Evolutionary conservation across 2,329 filamentous ascomycete species (phyloP), one percentile per base, ranked within the genome.

Genomic region (Parascedosporium putredinis): DNA sequence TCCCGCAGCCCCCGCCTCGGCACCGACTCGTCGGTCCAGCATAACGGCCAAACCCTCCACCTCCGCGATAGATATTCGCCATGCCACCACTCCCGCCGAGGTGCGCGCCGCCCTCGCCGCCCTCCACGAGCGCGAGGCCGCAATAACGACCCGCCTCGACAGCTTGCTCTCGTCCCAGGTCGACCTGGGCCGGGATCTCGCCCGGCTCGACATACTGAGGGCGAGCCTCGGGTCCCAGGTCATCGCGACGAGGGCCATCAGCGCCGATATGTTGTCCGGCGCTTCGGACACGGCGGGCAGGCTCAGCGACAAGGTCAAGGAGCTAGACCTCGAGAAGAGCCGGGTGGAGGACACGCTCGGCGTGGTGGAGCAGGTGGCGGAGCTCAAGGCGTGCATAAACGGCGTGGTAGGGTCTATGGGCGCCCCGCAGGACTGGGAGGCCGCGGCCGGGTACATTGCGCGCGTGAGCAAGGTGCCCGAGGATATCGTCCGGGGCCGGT

Each of bases 381-480:
- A 98, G 73, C 83, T 98, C 56, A 97, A 97, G 69, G 87, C 93
- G 7, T 98, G 93, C 63, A 88, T 97, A 31, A 81, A 96, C 53
- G 93, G 93, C 40, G 90, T 97, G 9, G 83, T 91, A 23, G 93
- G 90, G 16, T 94, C 87, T 52, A 98, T 98, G 93, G 93, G 91
- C 29, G 91, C 90, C 4, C 88, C 93, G 38, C 93, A 98, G 66
- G 93, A 98, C 69, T 98, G 93, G 93, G 93, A 98, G 67, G 93
- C 88, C 3, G 93, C 93, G 3, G 93, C 93, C 2, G 86, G 79
- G 44, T 97, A 97, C 65, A 76, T 98, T 52, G 81, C 86, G 55
- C 80, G 91, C 42, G 90, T 93, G 5, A 82, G 82, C 53, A 82
- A 85, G 56, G 82, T 98, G 10, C 90, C 91, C 0, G 76, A 82